Evolutionary conservation across 176 grass and related monocot species (phyloP).

Genomic region (Thalia dealbata): DNA sequence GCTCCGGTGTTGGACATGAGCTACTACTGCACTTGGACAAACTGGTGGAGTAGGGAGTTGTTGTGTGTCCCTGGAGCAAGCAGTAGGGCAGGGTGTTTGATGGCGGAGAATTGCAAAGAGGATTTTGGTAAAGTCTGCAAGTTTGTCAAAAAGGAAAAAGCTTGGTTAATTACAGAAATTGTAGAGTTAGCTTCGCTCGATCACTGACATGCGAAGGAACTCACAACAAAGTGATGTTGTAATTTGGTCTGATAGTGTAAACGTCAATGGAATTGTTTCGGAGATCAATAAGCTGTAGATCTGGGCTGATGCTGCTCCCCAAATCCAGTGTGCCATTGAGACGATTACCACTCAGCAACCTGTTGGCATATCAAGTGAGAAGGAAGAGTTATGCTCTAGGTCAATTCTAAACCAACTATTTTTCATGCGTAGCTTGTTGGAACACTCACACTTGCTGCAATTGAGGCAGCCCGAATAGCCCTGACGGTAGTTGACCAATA

Average conservation of each 20-base stretch:
- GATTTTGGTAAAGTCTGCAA: constrained; percentile 55
- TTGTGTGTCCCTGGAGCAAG: constrained; percentile 9
- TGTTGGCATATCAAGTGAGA: constrained; percentile 15
- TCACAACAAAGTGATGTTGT: constrained; percentile 40
- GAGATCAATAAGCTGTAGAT: constrained; percentile 51
- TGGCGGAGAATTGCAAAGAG: constrained; percentile 36
- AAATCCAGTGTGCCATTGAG: constrained; percentile 49
- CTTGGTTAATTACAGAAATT: too few species aligned
- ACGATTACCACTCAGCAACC: constrained; percentile 46
- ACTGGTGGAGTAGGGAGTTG: constrained; percentile 40
- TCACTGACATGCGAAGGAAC: constrained; percentile 9
- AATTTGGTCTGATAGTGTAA: constrained; percentile 22
- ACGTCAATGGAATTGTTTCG: constrained; percentile 46
- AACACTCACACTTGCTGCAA: constrained; percentile 81
- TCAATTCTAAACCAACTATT: too few species aligned
- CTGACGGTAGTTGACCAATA: constrained; percentile 32
- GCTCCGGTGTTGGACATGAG: constrained; percentile 33
- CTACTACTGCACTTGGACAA: constrained; percentile 26
- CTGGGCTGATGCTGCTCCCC: constrained; percentile 30
- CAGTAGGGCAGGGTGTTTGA: constrained; percentile 30
- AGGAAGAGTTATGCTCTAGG: not conserved
- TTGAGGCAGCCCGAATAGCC: constrained; percentile 38
- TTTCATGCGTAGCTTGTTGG: constrained; percentile 18
- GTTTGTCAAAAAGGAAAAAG: constrained; percentile 6
- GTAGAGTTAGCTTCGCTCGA: too few species aligned